Evolutionary conservation across 176 grass and related monocot species (phyloP).

Genomic region (Rhynchospora pubera): DNA sequence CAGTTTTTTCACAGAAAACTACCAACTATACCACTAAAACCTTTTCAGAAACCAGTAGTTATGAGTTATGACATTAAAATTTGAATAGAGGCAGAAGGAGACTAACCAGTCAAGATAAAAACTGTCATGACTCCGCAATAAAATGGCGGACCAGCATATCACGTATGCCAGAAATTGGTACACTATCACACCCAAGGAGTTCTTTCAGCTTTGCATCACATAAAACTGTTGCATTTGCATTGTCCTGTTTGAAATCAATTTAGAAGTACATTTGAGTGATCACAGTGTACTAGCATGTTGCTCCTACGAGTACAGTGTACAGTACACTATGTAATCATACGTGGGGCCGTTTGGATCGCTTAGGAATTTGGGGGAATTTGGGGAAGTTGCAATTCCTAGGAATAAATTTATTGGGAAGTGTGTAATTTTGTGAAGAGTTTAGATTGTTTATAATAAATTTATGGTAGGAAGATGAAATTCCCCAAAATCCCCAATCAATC

Average conservation of each 20-base stretch:
- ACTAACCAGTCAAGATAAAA: slow-evolving; percentile 58
- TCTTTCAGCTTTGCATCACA: slow-evolving; percentile 90
- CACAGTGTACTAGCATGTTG: not conserved
- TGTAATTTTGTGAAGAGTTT: no score
- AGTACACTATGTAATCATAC: not conserved
- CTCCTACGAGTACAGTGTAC: not conserved
- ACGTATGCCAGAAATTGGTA: slow-evolving; percentile 55
- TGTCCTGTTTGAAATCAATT: slow-evolving; percentile 51
- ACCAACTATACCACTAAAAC: not conserved
- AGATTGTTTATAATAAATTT: no score
- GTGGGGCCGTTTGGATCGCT: no score
- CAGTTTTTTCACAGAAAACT: not conserved
- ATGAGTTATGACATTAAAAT: not conserved
- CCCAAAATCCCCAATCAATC: no score
- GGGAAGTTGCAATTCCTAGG: no score
- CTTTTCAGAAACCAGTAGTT: not conserved
- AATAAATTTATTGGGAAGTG: no score
- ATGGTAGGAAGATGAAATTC: no score
- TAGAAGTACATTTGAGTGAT: not conserved
- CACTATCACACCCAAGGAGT: slow-evolving; percentile 68
- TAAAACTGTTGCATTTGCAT: slow-evolving; percentile 41
- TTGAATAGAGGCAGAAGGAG: not conserved
- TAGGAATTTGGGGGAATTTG: no score
- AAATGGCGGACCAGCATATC: slow-evolving; percentile 69
- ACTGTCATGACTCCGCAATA: slow-evolving; percentile 59